Conservation (phyloP, 441 rosid genomes). For the Pelargonium myrrhifolium region DNA sequence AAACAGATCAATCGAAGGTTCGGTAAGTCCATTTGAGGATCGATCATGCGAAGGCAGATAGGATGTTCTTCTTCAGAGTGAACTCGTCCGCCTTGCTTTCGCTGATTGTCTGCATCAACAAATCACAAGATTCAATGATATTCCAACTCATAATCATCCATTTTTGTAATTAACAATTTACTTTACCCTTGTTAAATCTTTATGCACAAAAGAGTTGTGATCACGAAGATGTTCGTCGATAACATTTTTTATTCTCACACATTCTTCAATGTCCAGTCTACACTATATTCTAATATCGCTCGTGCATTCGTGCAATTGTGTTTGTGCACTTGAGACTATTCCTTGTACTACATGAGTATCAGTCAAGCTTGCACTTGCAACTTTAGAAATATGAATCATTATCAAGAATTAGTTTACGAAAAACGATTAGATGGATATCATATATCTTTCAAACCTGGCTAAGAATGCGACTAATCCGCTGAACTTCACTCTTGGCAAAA, state of each 20-base stretch:
- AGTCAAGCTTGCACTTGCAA: no score
- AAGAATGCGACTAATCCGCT: conserved; percentile 73
- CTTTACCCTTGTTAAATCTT: no score
- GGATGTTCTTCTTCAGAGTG: conserved; percentile 16
- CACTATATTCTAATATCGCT: no score
- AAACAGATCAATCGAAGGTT: neutral
- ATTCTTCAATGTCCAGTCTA: no score
- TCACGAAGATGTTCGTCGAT: no score
- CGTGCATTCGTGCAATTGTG: no score
- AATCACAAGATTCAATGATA: neutral
- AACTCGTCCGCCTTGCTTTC: conserved; percentile 18
- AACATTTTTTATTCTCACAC: neutral
- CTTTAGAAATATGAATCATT: no score
- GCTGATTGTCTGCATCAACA: conserved; percentile 10
- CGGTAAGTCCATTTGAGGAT: neutral
- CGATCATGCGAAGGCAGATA: conserved; percentile 14
- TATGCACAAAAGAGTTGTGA: no score
- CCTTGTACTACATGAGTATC: no score
- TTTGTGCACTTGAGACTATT: no score
- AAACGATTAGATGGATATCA: neutral
- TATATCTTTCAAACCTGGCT: conserved; percentile 42
- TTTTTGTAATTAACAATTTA: no score
- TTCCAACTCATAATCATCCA: no score
- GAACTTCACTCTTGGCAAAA: conserved; percentile 63
- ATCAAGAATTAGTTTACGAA: neutral